These are phyloP conservation scores for Daedaleopsis nitida DNA, from an alignment of 768 basidiomycete genomes.

Conservation along the genomic window DNA sequence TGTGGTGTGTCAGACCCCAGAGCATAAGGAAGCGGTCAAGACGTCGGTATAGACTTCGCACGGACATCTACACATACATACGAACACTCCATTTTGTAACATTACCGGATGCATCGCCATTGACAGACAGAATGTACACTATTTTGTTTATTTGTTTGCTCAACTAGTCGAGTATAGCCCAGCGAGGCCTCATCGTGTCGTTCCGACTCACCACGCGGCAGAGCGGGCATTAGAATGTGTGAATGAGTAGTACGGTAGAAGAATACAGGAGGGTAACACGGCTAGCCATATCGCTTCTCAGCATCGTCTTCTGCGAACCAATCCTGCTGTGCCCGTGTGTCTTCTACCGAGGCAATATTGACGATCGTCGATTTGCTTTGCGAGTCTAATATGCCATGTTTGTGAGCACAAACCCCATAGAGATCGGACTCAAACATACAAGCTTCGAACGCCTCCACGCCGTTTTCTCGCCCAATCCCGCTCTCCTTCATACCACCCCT, in stretches of 20 bases:
- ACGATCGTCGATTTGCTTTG: constrained; percentile 84
- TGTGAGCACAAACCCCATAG: not conserved
- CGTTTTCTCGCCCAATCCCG: constrained; percentile 86
- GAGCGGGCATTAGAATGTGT: too few relatives aligned
- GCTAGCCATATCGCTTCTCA: constrained; percentile 65
- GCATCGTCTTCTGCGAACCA: constrained; percentile 71
- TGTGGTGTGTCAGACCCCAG: constrained; percentile 8
- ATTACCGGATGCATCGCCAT: constrained; percentile 15
- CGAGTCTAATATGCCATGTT: constrained; percentile 51
- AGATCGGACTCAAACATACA: constrained; percentile 48
- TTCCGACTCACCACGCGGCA: too few relatives aligned
- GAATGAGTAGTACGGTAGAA: not conserved
- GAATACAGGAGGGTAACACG: not conserved
- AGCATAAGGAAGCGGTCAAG: constrained; percentile 34
- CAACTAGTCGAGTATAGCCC: not conserved
- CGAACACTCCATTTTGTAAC: constrained; percentile 8
- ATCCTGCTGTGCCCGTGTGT: constrained; percentile 63
- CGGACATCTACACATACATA: not conserved
- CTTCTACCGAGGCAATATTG: constrained; percentile 65
- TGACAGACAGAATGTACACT: constrained; percentile 1
- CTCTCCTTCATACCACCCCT: constrained; percentile 93
- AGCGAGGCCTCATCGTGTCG: too few relatives aligned
- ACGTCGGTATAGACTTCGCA: constrained; percentile 26
- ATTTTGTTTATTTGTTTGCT: not conserved
- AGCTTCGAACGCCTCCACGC: constrained; percentile 75